Conservation (phyloP, 1,284 basidiomycete species). For the Pyrrhoderma noxium region DNA sequence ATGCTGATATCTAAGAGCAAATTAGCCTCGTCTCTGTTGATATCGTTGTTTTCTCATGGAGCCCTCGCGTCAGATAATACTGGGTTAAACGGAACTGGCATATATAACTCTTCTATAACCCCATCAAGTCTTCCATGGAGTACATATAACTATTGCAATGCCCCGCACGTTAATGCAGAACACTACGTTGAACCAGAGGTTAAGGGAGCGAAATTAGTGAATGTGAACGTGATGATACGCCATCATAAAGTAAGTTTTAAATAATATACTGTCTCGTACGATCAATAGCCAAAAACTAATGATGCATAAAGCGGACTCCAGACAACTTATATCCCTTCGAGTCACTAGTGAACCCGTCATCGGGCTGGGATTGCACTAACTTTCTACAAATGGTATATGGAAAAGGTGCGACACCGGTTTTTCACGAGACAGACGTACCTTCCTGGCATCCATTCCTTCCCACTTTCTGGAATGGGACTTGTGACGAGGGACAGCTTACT, state of each 20-base stretch:
- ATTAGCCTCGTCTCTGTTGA: too few relatives aligned
- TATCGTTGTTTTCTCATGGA: too few relatives aligned
- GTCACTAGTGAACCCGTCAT: slow-evolving; percentile 34
- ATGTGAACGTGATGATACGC: slow-evolving; percentile 38
- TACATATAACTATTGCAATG: slow-evolving; percentile 50
- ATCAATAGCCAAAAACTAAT: background rate
- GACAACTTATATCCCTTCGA: slow-evolving; percentile 44
- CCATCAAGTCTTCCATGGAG: slow-evolving; percentile 37
- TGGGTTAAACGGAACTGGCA: slow-evolving; percentile 19
- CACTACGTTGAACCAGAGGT: slow-evolving; percentile 30
- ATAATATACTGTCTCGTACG: background rate
- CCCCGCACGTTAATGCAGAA: slow-evolving; percentile 38
- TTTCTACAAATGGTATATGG: slow-evolving; percentile 33
- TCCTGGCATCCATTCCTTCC: slow-evolving; percentile 39
- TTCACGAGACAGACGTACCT: slow-evolving; percentile 34
- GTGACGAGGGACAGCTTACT: slow-evolving; percentile 47
- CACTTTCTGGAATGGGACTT: slow-evolving; percentile 50
- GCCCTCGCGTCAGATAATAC: too few relatives aligned
- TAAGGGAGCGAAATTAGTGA: slow-evolving; percentile 30
- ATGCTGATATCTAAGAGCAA: too few relatives aligned
- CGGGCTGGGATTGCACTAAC: slow-evolving; percentile 36
- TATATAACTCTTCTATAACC: slow-evolving; percentile 38
- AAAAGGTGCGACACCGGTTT: slow-evolving; percentile 30
- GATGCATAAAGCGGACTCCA: slow-evolving; percentile 31
- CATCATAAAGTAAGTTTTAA: slow-evolving; percentile 37